These are phyloP conservation scores for Helenozyma rhizophorensis DNA, from an alignment of 805 yeast genomes.

Conservation along the genomic window DNA sequence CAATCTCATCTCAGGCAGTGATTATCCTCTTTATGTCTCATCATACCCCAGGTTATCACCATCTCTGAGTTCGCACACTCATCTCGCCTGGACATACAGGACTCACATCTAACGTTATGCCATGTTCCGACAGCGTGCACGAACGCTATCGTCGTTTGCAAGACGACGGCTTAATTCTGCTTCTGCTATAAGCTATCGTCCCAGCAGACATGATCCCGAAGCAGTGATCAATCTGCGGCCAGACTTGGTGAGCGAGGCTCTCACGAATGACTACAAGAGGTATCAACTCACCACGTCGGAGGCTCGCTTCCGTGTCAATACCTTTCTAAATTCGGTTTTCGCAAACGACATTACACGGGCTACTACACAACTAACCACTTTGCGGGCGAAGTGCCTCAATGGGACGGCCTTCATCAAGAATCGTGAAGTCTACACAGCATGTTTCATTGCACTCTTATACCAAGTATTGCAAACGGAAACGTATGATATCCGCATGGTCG, in stretches of 20 bases:
- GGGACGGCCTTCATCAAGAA: conserved; percentile 1
- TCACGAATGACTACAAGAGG: conserved; percentile 1
- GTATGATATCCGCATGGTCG: neutral
- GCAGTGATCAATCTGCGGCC: conserved; percentile 8
- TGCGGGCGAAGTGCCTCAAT: conserved; percentile 3
- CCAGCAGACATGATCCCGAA: too few relatives aligned
- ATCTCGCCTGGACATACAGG: too few relatives aligned
- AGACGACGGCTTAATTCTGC: too few relatives aligned
- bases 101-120: too few relatives aligned
- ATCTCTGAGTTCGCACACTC: too few relatives aligned
- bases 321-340: conserved; percentile 13
- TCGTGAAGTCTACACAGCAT: conserved; percentile 9
- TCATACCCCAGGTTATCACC: too few relatives aligned
- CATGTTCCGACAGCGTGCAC: too few relatives aligned
- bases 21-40: too few relatives aligned
- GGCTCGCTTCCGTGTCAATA: conserved; percentile 9
- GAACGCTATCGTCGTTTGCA: too few relatives aligned
- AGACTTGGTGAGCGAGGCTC: neutral
- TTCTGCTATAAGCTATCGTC: too few relatives aligned
- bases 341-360: conserved; percentile 8
- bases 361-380: neutral
- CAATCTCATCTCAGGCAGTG: too few relatives aligned
- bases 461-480: conserved; percentile 1
- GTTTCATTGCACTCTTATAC: conserved; percentile 9
- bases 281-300: conserved; percentile 5